Percentiles rank a stretch among this genome's conserved stretches.
Conservation (phyloP, 2,329 filamentous ascomycete genomes). For the Truncatella angustata region DNA sequence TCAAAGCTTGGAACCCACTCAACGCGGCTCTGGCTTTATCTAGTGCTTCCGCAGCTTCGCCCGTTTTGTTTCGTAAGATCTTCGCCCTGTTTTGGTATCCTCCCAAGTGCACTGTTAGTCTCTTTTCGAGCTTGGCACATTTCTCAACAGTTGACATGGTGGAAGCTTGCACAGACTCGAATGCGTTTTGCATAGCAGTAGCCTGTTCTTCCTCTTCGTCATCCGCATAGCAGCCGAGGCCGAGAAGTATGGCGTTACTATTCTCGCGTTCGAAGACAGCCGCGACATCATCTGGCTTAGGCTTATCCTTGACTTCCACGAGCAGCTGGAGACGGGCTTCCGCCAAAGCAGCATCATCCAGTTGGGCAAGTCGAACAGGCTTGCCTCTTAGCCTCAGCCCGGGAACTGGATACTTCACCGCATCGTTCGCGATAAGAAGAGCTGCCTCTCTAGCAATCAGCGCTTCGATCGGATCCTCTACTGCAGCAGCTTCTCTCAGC, state of each 20-base stretch:
- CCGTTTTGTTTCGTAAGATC: constrained; percentile 75
- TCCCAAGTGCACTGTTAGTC: constrained; percentile 80
- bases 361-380: constrained; percentile 55
- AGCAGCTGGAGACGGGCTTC: constrained; percentile 76
- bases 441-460: constrained; percentile 77
- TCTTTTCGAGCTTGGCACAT: constrained; percentile 89
- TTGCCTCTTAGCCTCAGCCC: constrained; percentile 64
- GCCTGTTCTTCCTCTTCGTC: constrained; percentile 71
- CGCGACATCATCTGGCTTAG: constrained; percentile 50
- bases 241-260: constrained; percentile 64
- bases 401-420: constrained; percentile 69
- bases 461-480: constrained; percentile 63
- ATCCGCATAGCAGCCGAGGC: constrained; percentile 76
- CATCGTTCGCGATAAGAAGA: constrained; percentile 78
- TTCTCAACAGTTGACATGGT: constrained; percentile 74
- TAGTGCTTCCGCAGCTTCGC: constrained; percentile 70
- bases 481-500: constrained; percentile 58
- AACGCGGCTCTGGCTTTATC: constrained; percentile 71
- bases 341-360: constrained; percentile 71
- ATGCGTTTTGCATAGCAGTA: constrained; percentile 64
- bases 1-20: constrained; percentile 71
- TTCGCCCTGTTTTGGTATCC: constrained; percentile 88
- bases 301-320: constrained; percentile 59
- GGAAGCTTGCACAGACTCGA: constrained; percentile 74
- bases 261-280: constrained; percentile 52